A percentile compares a stretch with the other conserved stretches of the same genome.
These are phyloP conservation scores for Astrephomene gubernaculifera DNA, from an alignment of 139 green algal genomes.

Conservation along the genomic window DNA sequence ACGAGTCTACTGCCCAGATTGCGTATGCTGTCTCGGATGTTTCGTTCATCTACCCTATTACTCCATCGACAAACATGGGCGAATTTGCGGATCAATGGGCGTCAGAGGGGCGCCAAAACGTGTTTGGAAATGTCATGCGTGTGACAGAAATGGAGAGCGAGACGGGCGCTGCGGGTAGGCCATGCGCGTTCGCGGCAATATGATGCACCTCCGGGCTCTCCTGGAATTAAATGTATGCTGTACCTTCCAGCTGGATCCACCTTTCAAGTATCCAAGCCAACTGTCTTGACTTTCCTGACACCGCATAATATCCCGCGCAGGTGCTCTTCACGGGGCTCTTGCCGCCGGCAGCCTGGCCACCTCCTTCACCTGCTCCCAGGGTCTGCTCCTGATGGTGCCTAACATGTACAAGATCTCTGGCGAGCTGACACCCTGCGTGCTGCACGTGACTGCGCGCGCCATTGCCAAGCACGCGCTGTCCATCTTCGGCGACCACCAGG, in stretches of 20 bases:
- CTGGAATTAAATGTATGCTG: no score
- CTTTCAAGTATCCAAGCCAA: no score
- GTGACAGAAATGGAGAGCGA: conserved; percentile 73
- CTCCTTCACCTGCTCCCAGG: conserved; percentile 76
- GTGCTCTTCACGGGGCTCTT: conserved; percentile 69
- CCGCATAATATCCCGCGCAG: no score
- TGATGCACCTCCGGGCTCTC: no score
- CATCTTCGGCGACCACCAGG: conserved; percentile 78
- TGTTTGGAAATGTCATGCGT: conserved; percentile 64
- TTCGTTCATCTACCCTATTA: conserved; percentile 77
- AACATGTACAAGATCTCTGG: conserved; percentile 78
- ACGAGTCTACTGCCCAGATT: conserved; percentile 64
- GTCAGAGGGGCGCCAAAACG: conserved; percentile 58
- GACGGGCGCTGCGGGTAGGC: conserved; percentile 53
- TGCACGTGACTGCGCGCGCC: conserved; percentile 67
- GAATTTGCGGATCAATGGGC: conserved; percentile 65
- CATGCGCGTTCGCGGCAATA: no score
- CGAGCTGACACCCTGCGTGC: conserved; percentile 70
- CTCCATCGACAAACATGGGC: conserved; percentile 63
- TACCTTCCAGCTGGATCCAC: no score
- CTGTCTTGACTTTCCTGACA: no score
- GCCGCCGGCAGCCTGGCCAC: conserved; percentile 65
- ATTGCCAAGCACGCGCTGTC: conserved; percentile 66
- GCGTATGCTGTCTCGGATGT: conserved; percentile 66
- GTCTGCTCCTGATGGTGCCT: conserved; percentile 76